Evolutionary conservation across 257 asterid species (phyloP), one percentile per base, ranked within the genome.

Genomic region (Scutellaria galericulata): DNA sequence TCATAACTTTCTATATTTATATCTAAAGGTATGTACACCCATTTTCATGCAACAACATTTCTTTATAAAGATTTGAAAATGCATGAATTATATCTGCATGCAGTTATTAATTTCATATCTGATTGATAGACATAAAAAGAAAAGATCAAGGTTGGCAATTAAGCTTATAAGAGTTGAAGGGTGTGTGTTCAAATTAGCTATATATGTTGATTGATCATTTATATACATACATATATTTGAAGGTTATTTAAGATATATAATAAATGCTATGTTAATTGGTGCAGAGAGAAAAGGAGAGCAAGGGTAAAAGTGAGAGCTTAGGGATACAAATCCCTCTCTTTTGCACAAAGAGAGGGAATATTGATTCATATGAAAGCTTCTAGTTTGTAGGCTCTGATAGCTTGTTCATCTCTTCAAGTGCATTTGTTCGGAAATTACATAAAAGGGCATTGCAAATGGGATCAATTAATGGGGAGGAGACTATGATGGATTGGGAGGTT

Each of bases 251-350:
- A 24, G 27, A 24, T 24, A 24, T 24, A 24, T 24, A 51, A 14
- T n/a, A 13, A 1, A 14, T 5, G 10, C 0, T 13, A 24, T 56
- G 63, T 15, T 61, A 51, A 5, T 64, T 46, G 8, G 61, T 80
- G 83, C 85, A 84, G 85, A 71, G 61, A 56, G 66, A 80, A 52
- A 41, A 61, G 72, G 59, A 44, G 7, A 14, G 48, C 27, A 3
- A 27, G 61, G 42, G 62, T 70, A 40, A 45, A 1, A 48, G 50
- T 50, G 10, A 64, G 45, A 66, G 52, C 31, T 37, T 68, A 10
- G 72, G 63, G 54, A 24, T 37, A 67, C 5, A 46, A 75, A 61
- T 56, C 79, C 90, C 91, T 89, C 88, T 82, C 90, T 83, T 89
- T 80, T 31, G 35, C 0, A 82, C 9, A 78, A 83, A 86, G 86